Evolutionary conservation across 768 basidiomycete species (phyloP), one percentile per base, ranked within the genome.

Genomic region (Phaeotremella fagi): DNA sequence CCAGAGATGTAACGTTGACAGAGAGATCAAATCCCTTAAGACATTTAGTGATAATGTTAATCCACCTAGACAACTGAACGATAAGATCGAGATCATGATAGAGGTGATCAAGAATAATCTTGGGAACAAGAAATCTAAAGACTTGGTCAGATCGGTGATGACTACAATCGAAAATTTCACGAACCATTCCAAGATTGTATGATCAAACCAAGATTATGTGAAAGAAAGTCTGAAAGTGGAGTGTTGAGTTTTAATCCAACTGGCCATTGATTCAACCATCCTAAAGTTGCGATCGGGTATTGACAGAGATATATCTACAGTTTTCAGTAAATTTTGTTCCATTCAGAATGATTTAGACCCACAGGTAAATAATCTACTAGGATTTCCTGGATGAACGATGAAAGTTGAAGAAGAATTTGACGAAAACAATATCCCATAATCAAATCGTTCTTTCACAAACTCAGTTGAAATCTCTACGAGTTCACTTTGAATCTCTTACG

Each of bases 231-330:
- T 61, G 89, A 88, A n/a, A 99, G 80, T 62, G 97, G 88, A 0
- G 89, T 88, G 66, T 98, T 98, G 48, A 99, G 83, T 74, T 99
- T 99, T 35, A 99, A 76, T 0, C 95, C 94, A 1, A 85, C 90
- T 0, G 94, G 94, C 94, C 94, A 98, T 55, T 86, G 83, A 70
- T 95, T 87, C 12, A 99, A 79, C 92, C 91, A 97, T 1, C 78
- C 63, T 1, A 97, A n/a, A n/a, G n/a, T n/a, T n/a, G n/a, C n/a
- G n/a, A n/a, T n/a, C n/a, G n/a, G n/a, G 77, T 0, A 80, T 78
- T 15, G 76, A 75, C 37, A 81, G 79, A 7, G 86, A 70, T 44
- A 76, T 74, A 2, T 77, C 68, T 4, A 86, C 76, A n/a, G n/a
- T n/a, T n/a, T n/a, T n/a, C 1, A 83, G 68, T 54, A 78, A 75